These are phyloP conservation scores for Nasturtium officinale DNA, from an alignment of 345 rosid species.

Conservation along the genomic window DNA sequence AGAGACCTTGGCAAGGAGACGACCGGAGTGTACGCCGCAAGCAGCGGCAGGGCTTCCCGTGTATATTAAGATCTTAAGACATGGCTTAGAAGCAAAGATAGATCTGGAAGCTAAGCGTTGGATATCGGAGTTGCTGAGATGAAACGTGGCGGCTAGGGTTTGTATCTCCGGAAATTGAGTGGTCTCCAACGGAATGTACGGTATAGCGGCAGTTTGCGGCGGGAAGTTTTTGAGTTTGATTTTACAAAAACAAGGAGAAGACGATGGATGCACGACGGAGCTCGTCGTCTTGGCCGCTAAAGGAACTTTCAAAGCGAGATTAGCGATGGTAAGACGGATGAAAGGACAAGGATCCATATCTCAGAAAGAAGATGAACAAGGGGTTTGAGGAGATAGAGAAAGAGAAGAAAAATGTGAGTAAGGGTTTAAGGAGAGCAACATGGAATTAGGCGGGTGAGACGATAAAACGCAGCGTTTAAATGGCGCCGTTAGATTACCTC, in stretches of 20 bases:
- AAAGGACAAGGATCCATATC: conserved; percentile 97
- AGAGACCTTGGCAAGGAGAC: conserved; percentile 67
- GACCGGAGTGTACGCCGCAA: conserved; percentile 75
- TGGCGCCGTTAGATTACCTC: conserved; percentile 30
- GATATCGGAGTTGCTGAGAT: conserved; percentile 67
- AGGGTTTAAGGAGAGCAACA: conserved; percentile 25
- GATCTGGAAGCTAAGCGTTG: conserved; percentile 61
- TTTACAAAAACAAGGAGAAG: conserved; percentile 81
- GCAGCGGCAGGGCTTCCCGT: conserved; percentile 73
- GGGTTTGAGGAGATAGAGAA: background rate
- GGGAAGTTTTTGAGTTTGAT: conserved; percentile 74
- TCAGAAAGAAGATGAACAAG: background rate
- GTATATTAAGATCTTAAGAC: conserved; percentile 62
- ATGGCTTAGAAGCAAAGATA: conserved; percentile 58
- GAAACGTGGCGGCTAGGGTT: conserved; percentile 69
- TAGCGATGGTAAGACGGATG: conserved; percentile 72
- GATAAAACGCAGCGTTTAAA: conserved; percentile 36
- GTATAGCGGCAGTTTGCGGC: conserved; percentile 64
- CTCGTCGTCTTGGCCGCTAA: conserved; percentile 63
- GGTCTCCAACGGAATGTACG: conserved; percentile 57
- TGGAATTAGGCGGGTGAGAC: background rate
- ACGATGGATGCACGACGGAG: conserved; percentile 80
- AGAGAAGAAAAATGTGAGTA: background rate
- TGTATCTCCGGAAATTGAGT: conserved; percentile 48
- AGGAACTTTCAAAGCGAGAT: conserved; percentile 74